Evolutionary conservation across 352 stramenopile species (phyloP).

Genomic region (Ochromonadaceae sp.): DNA sequence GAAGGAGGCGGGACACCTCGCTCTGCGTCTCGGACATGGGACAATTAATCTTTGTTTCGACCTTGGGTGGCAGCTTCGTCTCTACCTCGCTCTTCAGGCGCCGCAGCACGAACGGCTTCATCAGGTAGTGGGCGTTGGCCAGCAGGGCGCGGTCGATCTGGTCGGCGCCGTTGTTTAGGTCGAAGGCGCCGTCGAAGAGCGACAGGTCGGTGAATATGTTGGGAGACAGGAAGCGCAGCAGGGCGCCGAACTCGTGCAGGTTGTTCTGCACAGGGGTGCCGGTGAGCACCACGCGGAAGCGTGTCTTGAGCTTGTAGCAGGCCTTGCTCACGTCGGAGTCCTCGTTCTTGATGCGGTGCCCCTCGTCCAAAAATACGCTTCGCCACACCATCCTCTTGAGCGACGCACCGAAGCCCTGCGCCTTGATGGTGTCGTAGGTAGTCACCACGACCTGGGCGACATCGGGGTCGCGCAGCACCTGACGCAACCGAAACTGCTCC

Average conservation of each 20-base stretch:
- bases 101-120: conserved; percentile 64
- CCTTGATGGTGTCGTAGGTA: conserved; percentile 76
- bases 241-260: conserved; percentile 69
- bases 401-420: conserved; percentile 42
- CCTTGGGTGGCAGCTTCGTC: conserved; percentile 69
- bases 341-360: conserved; percentile 45
- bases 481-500: conserved; percentile 39
- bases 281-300: conserved; percentile 41
- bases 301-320: conserved; percentile 26
- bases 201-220: conserved; percentile 72
- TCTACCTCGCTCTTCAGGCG: conserved; percentile 75
- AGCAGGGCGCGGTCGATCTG: conserved; percentile 54
- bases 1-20: conserved; percentile 25
- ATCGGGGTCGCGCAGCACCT: conserved; percentile 31
- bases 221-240: conserved; percentile 77
- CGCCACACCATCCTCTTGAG: conserved; percentile 60
- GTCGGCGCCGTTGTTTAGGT: neutral
- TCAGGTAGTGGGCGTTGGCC: conserved; percentile 56
- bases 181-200: conserved; percentile 49
- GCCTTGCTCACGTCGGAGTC: conserved; percentile 21
- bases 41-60: conserved; percentile 69
- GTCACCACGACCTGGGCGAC: conserved; percentile 71
- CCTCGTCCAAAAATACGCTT: conserved; percentile 83
- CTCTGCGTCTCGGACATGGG: conserved; percentile 27
- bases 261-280: conserved; percentile 89